Evolutionary conservation across 306 rosid genomes (phyloP).

Genomic region (Carpinus fangiana): DNA sequence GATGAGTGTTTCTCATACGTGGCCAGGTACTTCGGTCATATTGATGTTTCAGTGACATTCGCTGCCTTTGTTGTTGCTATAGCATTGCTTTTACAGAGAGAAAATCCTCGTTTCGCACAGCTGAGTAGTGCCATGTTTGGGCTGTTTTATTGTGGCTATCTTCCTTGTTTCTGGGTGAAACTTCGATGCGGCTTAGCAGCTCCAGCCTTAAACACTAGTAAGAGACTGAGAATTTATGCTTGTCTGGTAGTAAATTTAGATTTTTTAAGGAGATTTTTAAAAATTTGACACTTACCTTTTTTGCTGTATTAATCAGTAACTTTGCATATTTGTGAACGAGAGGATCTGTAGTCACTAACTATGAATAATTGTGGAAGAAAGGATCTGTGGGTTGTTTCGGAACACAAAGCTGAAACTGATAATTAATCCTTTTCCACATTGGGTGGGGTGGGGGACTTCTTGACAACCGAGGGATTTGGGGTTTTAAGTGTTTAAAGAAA

Average conservation of each 20-base stretch:
- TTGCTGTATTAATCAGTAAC: background rate
- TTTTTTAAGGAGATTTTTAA: background rate
- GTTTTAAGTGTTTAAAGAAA: background rate
- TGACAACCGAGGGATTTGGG: background rate
- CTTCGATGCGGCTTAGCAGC: slow-evolving; percentile 97
- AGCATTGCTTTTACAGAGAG: slow-evolving; percentile 83
- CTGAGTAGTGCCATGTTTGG: slow-evolving; percentile 95
- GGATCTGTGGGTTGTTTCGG: background rate
- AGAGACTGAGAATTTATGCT: slow-evolving; percentile 24
- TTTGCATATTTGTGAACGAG: background rate
- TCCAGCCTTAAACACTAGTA: slow-evolving; percentile 85
- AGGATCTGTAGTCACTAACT: background rate
- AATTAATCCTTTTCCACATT: background rate
- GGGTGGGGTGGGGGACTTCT: background rate
- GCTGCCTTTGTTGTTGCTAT: slow-evolving; percentile 88
- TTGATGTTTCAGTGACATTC: slow-evolving; percentile 88
- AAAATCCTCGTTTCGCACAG: slow-evolving; percentile 91
- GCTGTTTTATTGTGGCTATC: slow-evolving; percentile 91
- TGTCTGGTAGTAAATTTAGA: slow-evolving; percentile 10
- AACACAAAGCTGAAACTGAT: background rate
- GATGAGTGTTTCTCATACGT: slow-evolving; percentile 38
- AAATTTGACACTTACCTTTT: background rate
- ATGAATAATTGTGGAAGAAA: background rate
- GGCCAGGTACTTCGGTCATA: slow-evolving; percentile 80
- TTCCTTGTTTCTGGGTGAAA: slow-evolving; percentile 97